These are phyloP conservation scores for Canavalia gladiata DNA, from an alignment of 306 rosid species.

Conservation along the genomic window DNA sequence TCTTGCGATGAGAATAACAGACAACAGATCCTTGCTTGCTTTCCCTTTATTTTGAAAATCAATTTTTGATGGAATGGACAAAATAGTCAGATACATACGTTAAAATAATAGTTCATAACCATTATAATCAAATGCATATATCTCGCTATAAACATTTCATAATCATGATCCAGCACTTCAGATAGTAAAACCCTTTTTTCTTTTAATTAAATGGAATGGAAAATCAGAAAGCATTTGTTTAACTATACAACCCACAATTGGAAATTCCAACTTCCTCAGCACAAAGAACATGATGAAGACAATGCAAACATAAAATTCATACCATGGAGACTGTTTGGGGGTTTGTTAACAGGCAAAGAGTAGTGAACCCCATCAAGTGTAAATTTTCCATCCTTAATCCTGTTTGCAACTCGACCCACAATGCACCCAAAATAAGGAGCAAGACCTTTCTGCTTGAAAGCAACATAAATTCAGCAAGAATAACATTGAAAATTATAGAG, in stretches of 20 bases:
- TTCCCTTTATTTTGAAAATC: neutral
- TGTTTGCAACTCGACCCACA: slow-evolving; percentile 94
- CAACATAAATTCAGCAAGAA: slow-evolving; percentile 24
- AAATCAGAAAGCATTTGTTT: neutral
- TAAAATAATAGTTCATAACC: neutral
- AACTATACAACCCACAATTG: neutral
- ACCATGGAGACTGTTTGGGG: slow-evolving; percentile 99
- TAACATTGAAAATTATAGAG: neutral
- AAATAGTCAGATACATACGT: neutral
- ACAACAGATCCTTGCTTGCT: neutral
- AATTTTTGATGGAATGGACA: slow-evolving; percentile 20
- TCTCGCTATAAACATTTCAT: neutral
- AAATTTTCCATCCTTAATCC: slow-evolving; percentile 92
- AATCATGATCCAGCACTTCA: neutral
- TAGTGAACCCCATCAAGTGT: slow-evolving; percentile 73
- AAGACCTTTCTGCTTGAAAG: slow-evolving; percentile 70
- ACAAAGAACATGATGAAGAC: slow-evolving; percentile 11
- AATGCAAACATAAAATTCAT: slow-evolving; percentile 42
- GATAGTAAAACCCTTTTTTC: neutral
- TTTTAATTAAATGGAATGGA: neutral
- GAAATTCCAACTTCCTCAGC: slow-evolving; percentile 1
- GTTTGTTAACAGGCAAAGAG: slow-evolving; percentile 80
- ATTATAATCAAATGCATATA: neutral
- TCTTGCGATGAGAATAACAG: slow-evolving; percentile 14
- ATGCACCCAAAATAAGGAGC: slow-evolving; percentile 93